phyloP scores from a whole-genome alignment of 2,329 filamentous ascomycete species.

The Calonectria hongkongensis region DNA sequence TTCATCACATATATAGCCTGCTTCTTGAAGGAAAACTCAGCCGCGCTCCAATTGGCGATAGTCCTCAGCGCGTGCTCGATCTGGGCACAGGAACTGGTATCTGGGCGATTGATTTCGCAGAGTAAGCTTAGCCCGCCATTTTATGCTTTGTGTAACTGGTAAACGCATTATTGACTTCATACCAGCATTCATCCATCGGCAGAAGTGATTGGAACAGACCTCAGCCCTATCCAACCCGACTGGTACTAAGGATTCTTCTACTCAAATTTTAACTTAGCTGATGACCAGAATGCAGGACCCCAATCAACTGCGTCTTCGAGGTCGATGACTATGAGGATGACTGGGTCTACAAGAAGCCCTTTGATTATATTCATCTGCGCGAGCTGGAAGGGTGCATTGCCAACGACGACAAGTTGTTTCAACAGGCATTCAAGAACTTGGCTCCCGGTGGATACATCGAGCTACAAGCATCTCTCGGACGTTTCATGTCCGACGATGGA shows the following conservation, averaged over 20 bases:
- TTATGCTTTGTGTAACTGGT: neutral
- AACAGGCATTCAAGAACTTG: slow-evolving; percentile 4
- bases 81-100: slow-evolving; percentile 23
- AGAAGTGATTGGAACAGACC: slow-evolving; percentile 11
- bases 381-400: slow-evolving; percentile 6
- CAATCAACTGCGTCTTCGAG: slow-evolving; percentile 12
- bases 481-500: slow-evolving; percentile 8
- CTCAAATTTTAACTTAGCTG: neutral
- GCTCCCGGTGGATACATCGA: slow-evolving; percentile 10
- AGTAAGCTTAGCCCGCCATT: neutral
- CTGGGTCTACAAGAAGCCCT: slow-evolving; percentile 17
- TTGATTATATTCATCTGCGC: slow-evolving; percentile 7
- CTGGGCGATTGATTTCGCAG: slow-evolving; percentile 22
- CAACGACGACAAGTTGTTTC: slow-evolving; percentile 4
- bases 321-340: slow-evolving; percentile 20
- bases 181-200: neutral
- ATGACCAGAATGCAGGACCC: neutral
- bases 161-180: neutral
- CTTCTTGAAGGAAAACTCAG: slow-evolving; percentile 17
- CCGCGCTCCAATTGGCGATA: slow-evolving; percentile 9
- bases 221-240: neutral
- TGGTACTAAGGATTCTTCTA: neutral
- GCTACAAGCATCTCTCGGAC: slow-evolving; percentile 1
- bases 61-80: slow-evolving; percentile 11
- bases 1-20: slow-evolving; percentile 14